Base-by-base conservation (phyloP, 2,329 filamentous ascomycete species). In the Fusarium sororula region DNA sequence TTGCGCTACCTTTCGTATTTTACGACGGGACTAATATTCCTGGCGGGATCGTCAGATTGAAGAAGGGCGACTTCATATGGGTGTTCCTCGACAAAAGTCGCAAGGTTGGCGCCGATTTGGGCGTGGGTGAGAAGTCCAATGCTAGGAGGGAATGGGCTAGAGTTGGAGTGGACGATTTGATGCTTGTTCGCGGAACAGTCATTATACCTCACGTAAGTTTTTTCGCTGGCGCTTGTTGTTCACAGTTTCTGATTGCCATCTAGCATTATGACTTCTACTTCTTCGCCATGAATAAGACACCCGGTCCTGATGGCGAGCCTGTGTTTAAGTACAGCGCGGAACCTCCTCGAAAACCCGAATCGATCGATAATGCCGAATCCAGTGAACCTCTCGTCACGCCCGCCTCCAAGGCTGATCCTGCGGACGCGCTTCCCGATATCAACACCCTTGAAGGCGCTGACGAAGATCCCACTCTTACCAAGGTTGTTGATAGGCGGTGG, bases 221-320 rank as follows among this genome's bases (percentile, higher is more conserved):
- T 11, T 22, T 59, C 58, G 32, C 26, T 10, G 58, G 64, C 35
- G 48, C 53, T 61, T 32, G 57, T 41, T 37, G 10, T 72, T 32
- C 39, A 57, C 30, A 28, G 5, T 45, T 42, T 74, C 75, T 80
- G 72, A 78, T 70, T 63, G 66, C 24, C 55, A 7, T 60, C 53
- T 80, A 98, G 94, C 96, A 99, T 83, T 98, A 97, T 80, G 96
- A 98, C 75, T 95, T 99, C 81, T 96, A 98, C 82, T 96, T 96
- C 84, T 98, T 99, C 84, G 91, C 98, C 80, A 92, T 97, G 82
- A 98, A 98, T 82, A 94, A 92, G 79, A 93, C 90, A 32, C 82
- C 90, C 5, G 94, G 93, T 5, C 92, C 93, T n/a, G 90, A 90
- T 42, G 92, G 93, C 58, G 86, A 85, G 26, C 85, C 90, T 11